Evolutionary conservation across 148 eudicot genomes (phyloP), one percentile per base, ranked within the genome.

Genomic region (Fagopyrum esculentum): DNA sequence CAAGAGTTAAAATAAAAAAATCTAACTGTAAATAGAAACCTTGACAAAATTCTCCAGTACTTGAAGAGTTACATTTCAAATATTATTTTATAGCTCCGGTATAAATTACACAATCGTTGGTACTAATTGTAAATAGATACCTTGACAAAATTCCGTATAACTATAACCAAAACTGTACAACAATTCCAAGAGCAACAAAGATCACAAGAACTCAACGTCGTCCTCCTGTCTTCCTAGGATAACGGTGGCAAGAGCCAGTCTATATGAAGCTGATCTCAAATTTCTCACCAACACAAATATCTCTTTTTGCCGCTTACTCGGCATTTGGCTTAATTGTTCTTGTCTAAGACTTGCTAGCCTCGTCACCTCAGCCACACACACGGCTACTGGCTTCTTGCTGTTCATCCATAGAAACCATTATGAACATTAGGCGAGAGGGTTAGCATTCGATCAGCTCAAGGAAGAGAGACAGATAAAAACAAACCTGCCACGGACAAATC

Each of bases 401-500:
- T 49, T 73, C 75, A 35, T 51, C 44, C 44, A 59, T 45, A 46
- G 5, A 49, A 45, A 49, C 2, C n/a, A 40, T 68, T 5, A 66
- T 30, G n/a, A 51, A 12, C 16, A 51, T 51, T 48, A 48, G 11
- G 51, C 9, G 51, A 48, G 51, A 55, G 15, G 13, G 55, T 22
- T 22, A 22, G 26, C 26, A 22, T 22, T 22, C 26, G 26, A 22
- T 22, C 26, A 22, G 26, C 26, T 22, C 26, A 22, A 22, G 26
- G 26, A 22, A 22, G 26, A 22, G 26, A 22, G 26, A 22, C 26
- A 22, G 26, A 22, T 3, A 47, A 57, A 71, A 5, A 47, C 80
- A 77, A 63, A 86, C 98, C 97, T 92, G 85, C 97, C 98, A 26
- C 86, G 88, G 71, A 95, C 93, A 84, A 90, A 92, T 79, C 97